These are phyloP conservation scores for Starmerella roubikii DNA, from an alignment of 805 yeast species.

Conservation along the genomic window DNA sequence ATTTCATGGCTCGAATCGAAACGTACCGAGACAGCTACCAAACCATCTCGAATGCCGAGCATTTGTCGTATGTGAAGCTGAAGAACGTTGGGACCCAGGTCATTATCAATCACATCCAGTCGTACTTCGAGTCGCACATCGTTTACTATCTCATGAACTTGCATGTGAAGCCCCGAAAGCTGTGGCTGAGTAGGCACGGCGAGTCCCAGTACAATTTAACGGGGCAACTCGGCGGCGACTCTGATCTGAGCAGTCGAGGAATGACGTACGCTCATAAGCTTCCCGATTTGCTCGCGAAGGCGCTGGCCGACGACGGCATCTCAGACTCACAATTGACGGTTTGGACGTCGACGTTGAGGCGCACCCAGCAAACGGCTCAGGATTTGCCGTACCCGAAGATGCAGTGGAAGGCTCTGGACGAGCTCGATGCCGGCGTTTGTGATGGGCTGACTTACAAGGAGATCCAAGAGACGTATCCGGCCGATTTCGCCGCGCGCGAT, in stretches of 20 bases:
- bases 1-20: conserved; percentile 59
- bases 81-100: conserved; percentile 82
- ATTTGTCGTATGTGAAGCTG: conserved; percentile 68
- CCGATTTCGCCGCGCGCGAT: conserved; percentile 90
- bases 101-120: conserved; percentile 71
- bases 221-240: conserved; percentile 94
- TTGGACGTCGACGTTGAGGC: conserved; percentile 84
- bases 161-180: conserved; percentile 81
- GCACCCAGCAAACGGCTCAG: conserved; percentile 89
- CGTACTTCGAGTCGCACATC: conserved; percentile 80
- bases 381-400: conserved; percentile 66
- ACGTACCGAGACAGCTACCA: conserved; percentile 65
- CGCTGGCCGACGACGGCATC: conserved; percentile 35
- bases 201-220: conserved; percentile 84
- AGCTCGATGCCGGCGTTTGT: conserved; percentile 93
- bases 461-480: conserved; percentile 72
- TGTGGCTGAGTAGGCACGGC: conserved; percentile 93
- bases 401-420: conserved; percentile 95
- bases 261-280: conserved; percentile 67
- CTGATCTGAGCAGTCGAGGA: conserved; percentile 73
- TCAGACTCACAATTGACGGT: conserved; percentile 42
- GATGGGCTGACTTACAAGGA: conserved; percentile 96
- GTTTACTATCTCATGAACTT: conserved; percentile 93
- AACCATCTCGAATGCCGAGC: conserved; percentile 42
- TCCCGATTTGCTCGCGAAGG: conserved; percentile 58